Evolutionary conservation across 1,284 basidiomycete genomes (phyloP).

Genomic region (Melampsora larici-populina): DNA sequence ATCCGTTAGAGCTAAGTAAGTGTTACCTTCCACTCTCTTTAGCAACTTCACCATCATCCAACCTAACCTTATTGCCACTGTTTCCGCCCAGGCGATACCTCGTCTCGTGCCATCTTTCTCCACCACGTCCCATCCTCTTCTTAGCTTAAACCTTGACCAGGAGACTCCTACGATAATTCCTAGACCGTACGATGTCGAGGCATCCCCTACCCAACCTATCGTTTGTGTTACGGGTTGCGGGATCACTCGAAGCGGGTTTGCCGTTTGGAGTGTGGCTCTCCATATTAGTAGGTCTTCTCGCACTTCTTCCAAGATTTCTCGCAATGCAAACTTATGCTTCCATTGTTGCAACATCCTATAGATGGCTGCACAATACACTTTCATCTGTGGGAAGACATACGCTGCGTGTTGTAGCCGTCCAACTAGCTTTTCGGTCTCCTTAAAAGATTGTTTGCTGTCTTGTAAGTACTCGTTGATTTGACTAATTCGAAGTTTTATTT

Average conservation of each 20-base stretch:
- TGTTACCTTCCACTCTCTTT: too few relatives aligned
- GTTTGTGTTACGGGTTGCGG: not conserved
- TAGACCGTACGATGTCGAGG: conserved; percentile 5
- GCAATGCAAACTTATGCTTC: too few relatives aligned
- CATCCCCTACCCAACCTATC: conserved; percentile 15
- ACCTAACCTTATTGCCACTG: too few relatives aligned
- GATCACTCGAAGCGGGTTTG: not conserved
- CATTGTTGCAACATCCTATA: too few relatives aligned
- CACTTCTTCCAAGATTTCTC: too few relatives aligned
- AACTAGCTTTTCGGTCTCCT: not conserved
- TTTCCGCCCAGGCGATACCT: too few relatives aligned
- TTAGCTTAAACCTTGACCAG: not conserved
- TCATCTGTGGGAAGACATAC: too few relatives aligned
- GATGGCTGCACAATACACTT: too few relatives aligned
- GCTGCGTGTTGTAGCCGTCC: not conserved
- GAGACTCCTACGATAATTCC: not conserved
- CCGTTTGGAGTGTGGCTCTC: not conserved
- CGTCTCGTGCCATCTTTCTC: not conserved
- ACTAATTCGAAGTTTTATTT: not conserved
- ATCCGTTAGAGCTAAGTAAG: too few relatives aligned
- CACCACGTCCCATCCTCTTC: too few relatives aligned
- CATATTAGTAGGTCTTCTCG: too few relatives aligned
- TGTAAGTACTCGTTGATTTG: not conserved
- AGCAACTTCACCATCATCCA: too few relatives aligned
- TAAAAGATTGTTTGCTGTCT: not conserved